Percentiles rank a stretch among this genome's conserved stretches.
These are phyloP conservation scores for Trichoderma hamatum DNA, from an alignment of 2,329 filamentous ascomycete species.

Conservation along the genomic window DNA sequence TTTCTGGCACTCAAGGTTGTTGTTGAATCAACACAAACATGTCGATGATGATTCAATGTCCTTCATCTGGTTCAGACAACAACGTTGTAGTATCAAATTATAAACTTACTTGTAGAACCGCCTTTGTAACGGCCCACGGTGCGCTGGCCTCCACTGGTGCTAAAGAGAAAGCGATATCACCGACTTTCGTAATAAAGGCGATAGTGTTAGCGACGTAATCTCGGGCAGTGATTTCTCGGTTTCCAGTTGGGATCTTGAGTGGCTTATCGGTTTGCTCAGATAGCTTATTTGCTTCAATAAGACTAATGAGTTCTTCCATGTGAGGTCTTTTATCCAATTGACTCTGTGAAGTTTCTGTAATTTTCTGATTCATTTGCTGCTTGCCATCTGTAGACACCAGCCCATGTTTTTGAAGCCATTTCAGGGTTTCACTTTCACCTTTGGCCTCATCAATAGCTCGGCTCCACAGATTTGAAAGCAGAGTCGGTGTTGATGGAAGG, in stretches of 20 bases:
- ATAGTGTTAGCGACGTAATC: slow-evolving; percentile 14
- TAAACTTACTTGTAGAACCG: not conserved
- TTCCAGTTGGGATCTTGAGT: not conserved
- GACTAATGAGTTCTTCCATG: not conserved
- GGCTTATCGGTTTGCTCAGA: slow-evolving; percentile 14
- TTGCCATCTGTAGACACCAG: not conserved
- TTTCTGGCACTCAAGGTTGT: not conserved
- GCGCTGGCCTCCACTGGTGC: not conserved
- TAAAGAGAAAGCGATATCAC: slow-evolving; percentile 3
- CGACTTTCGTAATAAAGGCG: slow-evolving; percentile 17
- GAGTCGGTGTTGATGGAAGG: not conserved
- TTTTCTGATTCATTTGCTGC: not conserved
- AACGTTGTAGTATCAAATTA: not conserved
- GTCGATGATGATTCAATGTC: not conserved
- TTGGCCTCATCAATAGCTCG: not conserved
- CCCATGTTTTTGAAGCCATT: not conserved
- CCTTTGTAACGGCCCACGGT: slow-evolving; percentile 20
- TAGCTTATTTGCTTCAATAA: not conserved
- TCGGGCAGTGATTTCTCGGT: not conserved
- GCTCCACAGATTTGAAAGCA: not conserved
- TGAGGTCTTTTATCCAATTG: not conserved
- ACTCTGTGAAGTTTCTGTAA: too few species aligned
- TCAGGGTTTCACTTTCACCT: not conserved
- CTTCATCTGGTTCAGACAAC: not conserved
- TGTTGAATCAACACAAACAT: not conserved